phyloP scores from a whole-genome alignment of 495 filamentous ascomycete species.

The Hypoxylon intermedium region DNA sequence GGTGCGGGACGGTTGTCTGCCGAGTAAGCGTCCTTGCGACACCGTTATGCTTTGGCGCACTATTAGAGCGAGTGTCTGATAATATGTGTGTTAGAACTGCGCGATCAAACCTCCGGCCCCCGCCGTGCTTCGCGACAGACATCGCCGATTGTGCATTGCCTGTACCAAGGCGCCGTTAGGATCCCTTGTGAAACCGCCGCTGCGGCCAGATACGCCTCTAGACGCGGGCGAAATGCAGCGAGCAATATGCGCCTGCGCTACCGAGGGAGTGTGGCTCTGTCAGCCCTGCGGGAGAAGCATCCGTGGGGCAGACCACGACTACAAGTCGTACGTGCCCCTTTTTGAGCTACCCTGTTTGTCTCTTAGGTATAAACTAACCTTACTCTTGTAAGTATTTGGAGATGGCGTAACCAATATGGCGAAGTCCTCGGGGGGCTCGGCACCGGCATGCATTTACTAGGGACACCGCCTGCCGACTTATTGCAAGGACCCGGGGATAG shows the following conservation, averaged over 20 bases:
- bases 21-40: conserved; percentile 61
- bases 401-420: conserved; percentile 85
- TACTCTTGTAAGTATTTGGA: conserved; percentile 66
- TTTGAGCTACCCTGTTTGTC: background rate
- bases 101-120: conserved; percentile 75
- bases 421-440: conserved; percentile 80
- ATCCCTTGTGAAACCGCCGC: conserved; percentile 46
- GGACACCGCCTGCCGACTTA: too few relatives aligned
- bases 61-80: background rate
- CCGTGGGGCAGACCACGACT: conserved; percentile 72
- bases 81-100: conserved; percentile 70
- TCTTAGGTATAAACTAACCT: conserved; percentile 6
- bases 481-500: too few relatives aligned
- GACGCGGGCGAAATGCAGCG: conserved; percentile 57
- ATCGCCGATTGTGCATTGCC: conserved; percentile 77
- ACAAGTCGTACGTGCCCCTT: conserved; percentile 57
- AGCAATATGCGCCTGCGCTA: conserved; percentile 71
- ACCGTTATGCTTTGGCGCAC: background rate
- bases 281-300: conserved; percentile 76
- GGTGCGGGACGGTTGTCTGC: conserved; percentile 78
- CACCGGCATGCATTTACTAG: too few relatives aligned
- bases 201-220: conserved; percentile 38
- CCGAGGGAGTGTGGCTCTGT: conserved; percentile 77
- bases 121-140: conserved; percentile 67
- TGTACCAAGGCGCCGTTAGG: conserved; percentile 73